Evolutionary conservation across 768 basidiomycete species (phyloP).

Genomic region (Erythrobasidium yunnanense): DNA sequence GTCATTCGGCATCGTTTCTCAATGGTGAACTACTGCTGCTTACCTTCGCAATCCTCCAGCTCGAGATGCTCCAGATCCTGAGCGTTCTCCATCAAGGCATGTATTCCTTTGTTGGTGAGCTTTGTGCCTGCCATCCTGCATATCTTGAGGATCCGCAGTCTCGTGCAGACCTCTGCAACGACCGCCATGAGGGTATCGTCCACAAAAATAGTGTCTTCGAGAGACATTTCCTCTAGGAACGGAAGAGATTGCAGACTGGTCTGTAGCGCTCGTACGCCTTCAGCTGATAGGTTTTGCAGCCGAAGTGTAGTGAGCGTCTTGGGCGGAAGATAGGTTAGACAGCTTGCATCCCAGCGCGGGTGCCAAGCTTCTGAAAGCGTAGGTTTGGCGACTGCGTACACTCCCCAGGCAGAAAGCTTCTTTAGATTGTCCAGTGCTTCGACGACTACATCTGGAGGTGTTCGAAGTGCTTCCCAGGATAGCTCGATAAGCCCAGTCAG

Average conservation of each 20-base stretch:
- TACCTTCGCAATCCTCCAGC: not conserved
- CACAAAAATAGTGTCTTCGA: conserved; percentile 1
- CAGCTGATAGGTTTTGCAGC: conserved; percentile 3
- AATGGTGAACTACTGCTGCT: too few relatives aligned
- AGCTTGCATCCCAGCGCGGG: too few relatives aligned
- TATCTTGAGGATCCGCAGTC: not conserved
- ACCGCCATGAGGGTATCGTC: not conserved
- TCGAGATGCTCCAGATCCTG: not conserved
- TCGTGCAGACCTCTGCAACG: not conserved
- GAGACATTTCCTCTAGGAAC: not conserved
- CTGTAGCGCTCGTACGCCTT: not conserved
- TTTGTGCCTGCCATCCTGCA: not conserved
- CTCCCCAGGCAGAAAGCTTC: not conserved
- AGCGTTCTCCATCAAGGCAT: not conserved
- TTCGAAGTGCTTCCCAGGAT: not conserved
- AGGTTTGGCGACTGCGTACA: too few relatives aligned
- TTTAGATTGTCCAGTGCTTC: not conserved
- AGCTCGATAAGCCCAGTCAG: not conserved
- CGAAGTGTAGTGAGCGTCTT: not conserved
- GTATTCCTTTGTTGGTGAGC: not conserved
- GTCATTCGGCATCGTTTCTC: too few relatives aligned
- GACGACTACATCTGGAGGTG: not conserved
- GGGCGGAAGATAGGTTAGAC: not conserved
- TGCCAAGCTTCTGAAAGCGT: too few relatives aligned
- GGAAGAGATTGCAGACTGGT: not conserved